Percentiles rank a stretch among this genome's conserved stretches.
Evolutionary conservation across 2,329 filamentous ascomycete genomes (phyloP).

Genomic region (Ophidiomyces ophidiicola): DNA sequence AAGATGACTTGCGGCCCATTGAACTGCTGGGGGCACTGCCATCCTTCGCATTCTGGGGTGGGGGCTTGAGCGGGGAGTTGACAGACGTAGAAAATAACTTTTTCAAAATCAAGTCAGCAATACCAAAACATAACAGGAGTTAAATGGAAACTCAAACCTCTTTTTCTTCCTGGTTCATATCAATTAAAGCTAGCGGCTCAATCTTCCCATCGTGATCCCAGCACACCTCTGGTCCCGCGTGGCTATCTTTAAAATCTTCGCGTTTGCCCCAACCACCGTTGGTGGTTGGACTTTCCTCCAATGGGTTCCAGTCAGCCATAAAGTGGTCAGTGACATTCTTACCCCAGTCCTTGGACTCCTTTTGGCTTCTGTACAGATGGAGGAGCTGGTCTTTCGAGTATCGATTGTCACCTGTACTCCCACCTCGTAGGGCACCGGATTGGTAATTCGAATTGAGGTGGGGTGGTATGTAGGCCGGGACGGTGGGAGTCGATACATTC

Average conservation of each 20-base stretch:
- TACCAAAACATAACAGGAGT: constrained; percentile 10
- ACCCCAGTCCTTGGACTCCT: constrained; percentile 42
- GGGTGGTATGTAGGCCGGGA: constrained; percentile 48
- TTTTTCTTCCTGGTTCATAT: constrained; percentile 57
- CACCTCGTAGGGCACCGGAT: constrained; percentile 40
- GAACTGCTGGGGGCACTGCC: constrained; percentile 29
- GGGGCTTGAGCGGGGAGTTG: constrained; percentile 85
- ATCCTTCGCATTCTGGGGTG: constrained; percentile 56
- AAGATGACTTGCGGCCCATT: constrained; percentile 62
- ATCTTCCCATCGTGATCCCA: constrained; percentile 67
- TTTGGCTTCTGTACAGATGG: constrained; percentile 54
- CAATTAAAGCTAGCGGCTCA: constrained; percentile 58
- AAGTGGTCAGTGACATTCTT: constrained; percentile 57
- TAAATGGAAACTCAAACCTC: constrained; percentile 38
- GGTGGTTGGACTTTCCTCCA: constrained; percentile 51
- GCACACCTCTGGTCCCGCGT: constrained; percentile 77
- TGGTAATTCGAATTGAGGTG: constrained; percentile 44
- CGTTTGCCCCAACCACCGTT: constrained; percentile 63
- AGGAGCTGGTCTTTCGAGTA: constrained; percentile 73
- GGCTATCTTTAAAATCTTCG: constrained; percentile 59
- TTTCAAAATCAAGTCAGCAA: constrained; percentile 18
- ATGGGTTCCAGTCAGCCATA: constrained; percentile 67
- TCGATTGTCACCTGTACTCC: constrained; percentile 44
- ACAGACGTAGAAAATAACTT: constrained; percentile 75
- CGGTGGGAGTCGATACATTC: constrained; percentile 28